phyloP scores from a whole-genome alignment of 148 eudicot species.

The Vaccinium darrowii region DNA sequence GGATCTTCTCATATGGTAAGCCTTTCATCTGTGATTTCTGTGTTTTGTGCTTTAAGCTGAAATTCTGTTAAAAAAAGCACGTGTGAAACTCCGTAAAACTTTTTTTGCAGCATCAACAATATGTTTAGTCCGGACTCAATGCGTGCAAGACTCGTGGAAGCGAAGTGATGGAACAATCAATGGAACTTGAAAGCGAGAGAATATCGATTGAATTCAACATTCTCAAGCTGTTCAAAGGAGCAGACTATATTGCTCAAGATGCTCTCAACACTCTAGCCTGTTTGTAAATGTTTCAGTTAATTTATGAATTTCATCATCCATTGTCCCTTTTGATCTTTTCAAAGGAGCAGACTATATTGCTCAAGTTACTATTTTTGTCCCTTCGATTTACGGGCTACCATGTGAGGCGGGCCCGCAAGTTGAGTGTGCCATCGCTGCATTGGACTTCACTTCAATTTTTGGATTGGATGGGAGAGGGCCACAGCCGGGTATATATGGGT shows the following conservation, averaged over 20 bases:
- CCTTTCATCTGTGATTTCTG: neutral
- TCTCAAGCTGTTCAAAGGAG: neutral
- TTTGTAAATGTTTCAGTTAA: slow-evolving; percentile 8
- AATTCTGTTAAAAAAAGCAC: neutral
- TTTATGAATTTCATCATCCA: neutral
- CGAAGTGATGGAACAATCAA: slow-evolving; percentile 33
- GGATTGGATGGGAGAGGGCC: too few relatives aligned
- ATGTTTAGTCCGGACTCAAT: slow-evolving; percentile 47
- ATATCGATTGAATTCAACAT: neutral
- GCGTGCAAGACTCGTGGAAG: slow-evolving; percentile 57
- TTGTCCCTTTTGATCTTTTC: neutral
- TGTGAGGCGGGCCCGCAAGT: too few relatives aligned
- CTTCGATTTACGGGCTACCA: too few relatives aligned
- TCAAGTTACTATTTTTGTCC: too few relatives aligned
- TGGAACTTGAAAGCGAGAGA: slow-evolving; percentile 26
- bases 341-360: too few relatives aligned
- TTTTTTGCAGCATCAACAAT: slow-evolving; percentile 66
- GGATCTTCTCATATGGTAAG: slow-evolving; percentile 64
- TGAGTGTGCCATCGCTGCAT: too few relatives aligned
- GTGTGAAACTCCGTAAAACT: neutral
- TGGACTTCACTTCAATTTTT: too few relatives aligned
- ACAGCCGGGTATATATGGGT: too few relatives aligned
- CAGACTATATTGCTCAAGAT: neutral
- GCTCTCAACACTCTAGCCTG: neutral
- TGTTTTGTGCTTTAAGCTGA: neutral